Evolutionary conservation across 2,329 filamentous ascomycete species (phyloP).

Genomic region (Cytospora schulzeri): DNA sequence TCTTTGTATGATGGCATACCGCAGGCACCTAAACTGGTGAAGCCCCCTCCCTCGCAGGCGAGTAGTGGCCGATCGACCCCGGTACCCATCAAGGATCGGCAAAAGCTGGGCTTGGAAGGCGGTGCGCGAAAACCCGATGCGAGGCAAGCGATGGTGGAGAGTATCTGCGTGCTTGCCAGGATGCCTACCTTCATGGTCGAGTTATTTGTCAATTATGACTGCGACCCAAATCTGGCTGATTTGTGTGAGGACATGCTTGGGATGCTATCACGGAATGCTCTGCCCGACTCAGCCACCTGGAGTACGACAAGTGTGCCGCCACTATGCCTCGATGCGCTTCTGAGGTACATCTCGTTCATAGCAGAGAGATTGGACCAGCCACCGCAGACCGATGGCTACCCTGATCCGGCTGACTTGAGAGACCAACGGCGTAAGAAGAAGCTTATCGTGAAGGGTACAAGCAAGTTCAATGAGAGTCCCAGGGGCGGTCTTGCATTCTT

Average conservation of each 20-base stretch:
- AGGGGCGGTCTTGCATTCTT: constrained; percentile 87
- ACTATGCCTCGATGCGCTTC: constrained; percentile 85
- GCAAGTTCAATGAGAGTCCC: constrained; percentile 93
- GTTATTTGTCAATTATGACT: constrained; percentile 97
- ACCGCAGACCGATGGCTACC: constrained; percentile 64
- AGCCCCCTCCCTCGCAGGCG: constrained; percentile 71
- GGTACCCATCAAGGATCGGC: constrained; percentile 87
- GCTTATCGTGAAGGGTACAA: constrained; percentile 82
- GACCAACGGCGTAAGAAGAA: constrained; percentile 80
- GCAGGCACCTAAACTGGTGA: constrained; percentile 84
- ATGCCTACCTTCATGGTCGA: constrained; percentile 96
- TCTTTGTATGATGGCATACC: constrained; percentile 91
- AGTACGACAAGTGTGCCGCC: constrained; percentile 98
- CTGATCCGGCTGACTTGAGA: constrained; percentile 64
- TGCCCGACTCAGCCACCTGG: constrained; percentile 97
- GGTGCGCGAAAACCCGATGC: constrained; percentile 91
- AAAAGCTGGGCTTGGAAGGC: constrained; percentile 89
- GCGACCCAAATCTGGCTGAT: constrained; percentile 86
- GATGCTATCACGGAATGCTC: constrained; percentile 86
- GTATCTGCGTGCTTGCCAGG: constrained; percentile 84
- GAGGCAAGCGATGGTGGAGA: constrained; percentile 97
- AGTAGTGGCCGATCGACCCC: constrained; percentile 85
- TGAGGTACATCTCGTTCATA: constrained; percentile 90
- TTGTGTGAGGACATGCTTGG: constrained; percentile 95
- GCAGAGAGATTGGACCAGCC: constrained; percentile 80